phyloP scores from a whole-genome alignment of 495 filamentous ascomycete species.

The Penicillium tannophilum region DNA sequence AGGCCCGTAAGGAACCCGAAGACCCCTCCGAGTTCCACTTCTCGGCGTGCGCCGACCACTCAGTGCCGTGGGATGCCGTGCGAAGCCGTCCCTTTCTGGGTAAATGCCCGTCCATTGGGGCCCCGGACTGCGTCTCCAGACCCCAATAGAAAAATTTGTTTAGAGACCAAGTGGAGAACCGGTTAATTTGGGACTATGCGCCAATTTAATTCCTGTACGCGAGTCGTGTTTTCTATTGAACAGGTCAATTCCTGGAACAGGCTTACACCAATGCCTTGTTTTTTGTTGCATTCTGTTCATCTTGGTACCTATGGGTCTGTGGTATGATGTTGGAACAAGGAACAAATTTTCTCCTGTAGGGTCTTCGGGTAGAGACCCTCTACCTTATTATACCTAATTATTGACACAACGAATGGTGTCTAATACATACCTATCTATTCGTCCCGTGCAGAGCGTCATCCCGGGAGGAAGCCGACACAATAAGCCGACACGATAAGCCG shows the following conservation, averaged over 20 bases:
- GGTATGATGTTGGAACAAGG: neutral
- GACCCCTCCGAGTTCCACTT: slow-evolving; percentile 19
- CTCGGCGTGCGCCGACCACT: slow-evolving; percentile 23
- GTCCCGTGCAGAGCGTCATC: neutral
- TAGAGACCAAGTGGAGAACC: neutral
- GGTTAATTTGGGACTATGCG: slow-evolving; percentile 14
- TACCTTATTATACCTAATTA: neutral
- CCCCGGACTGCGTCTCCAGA: slow-evolving; percentile 24
- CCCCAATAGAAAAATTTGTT: slow-evolving; percentile 9
- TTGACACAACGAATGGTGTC: neutral
- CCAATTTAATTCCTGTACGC: neutral
- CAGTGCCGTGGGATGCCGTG: slow-evolving; percentile 15
- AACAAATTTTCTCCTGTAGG: neutral
- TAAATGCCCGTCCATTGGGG: slow-evolving; percentile 25
- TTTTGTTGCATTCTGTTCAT: neutral
- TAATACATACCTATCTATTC: neutral
- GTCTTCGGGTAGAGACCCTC: neutral
- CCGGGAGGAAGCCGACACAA: slow-evolving; percentile 10
- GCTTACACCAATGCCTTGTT: neutral
- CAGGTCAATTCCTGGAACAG: neutral
- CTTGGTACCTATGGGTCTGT: neutral
- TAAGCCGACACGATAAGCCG: slow-evolving; percentile 6
- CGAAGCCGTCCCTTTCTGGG: slow-evolving; percentile 21
- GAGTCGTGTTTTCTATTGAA: neutral
- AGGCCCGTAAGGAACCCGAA: neutral